Evolutionary conservation across 768 basidiomycete species (phyloP), one percentile per base, ranked within the genome.

Genomic region (Crucibulum laeve): DNA sequence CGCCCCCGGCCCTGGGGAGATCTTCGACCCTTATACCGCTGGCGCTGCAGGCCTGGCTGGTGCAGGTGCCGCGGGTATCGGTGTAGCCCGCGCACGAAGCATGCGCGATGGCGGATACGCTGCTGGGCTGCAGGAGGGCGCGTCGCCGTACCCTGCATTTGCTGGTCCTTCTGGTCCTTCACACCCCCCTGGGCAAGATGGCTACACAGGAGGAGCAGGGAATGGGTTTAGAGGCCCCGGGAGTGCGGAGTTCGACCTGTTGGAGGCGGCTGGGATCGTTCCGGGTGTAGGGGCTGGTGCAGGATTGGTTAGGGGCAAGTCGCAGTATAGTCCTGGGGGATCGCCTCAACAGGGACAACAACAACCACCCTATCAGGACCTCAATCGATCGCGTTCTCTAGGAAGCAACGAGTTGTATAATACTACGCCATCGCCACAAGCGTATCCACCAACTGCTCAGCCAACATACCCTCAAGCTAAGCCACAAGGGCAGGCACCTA

Each of bases 61-160:
- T 11, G 60, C 62, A 0, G 67, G 66, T 1, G 65, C 64, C 0
- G 69, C 69, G n/a, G 71, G 72, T 1, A 70, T 73, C 23, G 70
- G 71, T 18, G 67, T 72, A 0, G 68, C 64, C 2, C 51, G 71
- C 5, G 69, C 69, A 8, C 51, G 70, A 36, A 70, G 69, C 43
- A 61, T 56, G 48, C 51, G 59, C 3, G 55, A 59, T 4, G 58
- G 58, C 3, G 56, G 49, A n/a, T 69, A 63, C 19, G 63, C 59
- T 2, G 53, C 54, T 10, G 67, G 56, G 0, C 43, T 71, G 25
- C 58, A 64, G 24, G 69, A 72, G 4, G 69, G 69, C 0, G 43
- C 57, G 0, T 48, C 61, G 13, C 70, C 70, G 3, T 72, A 72
- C 40, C 55, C 68, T 8, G 68, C 67, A 3, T 69, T 72, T 34